A percentile compares a stretch with the other conserved stretches of the same genome.
These are phyloP conservation scores for Pseudogymnoascus sp. DNA, from an alignment of 2,329 filamentous ascomycete species.

Conservation along the genomic window DNA sequence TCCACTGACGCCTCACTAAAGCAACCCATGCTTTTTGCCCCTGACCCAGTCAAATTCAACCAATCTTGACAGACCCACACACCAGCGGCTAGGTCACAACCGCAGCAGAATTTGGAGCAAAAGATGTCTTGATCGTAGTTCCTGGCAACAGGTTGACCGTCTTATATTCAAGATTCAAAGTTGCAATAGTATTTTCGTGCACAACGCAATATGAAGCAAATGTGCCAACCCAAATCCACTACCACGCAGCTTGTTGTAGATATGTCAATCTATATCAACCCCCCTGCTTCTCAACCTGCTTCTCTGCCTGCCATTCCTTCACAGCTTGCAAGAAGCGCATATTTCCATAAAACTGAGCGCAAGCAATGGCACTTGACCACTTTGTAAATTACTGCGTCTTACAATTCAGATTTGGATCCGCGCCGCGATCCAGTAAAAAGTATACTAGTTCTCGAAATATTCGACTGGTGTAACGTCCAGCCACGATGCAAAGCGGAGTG, in stretches of 20 bases:
- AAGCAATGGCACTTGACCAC: not conserved
- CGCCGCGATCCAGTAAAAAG: conserved; percentile 10
- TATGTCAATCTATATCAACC: not conserved
- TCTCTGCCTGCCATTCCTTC: not conserved
- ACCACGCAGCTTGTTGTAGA: not conserved
- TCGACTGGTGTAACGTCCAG: not conserved
- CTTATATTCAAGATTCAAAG: not conserved
- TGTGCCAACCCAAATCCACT: not conserved
- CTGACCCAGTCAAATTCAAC: too few species aligned
- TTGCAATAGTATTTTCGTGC: not conserved
- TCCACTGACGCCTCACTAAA: too few species aligned
- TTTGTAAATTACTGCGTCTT: not conserved
- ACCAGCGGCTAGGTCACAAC: too few species aligned
- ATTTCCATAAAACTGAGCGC: not conserved
- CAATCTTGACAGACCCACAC: too few species aligned
- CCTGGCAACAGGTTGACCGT: not conserved
- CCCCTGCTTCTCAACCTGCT: not conserved
- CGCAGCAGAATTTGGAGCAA: not conserved
- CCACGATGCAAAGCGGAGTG: conserved; percentile 9
- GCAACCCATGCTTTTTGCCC: too few species aligned
- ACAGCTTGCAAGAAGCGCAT: not conserved
- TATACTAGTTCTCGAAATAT: not conserved
- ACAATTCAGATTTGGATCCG: conserved; percentile 9
- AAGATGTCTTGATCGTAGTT: not conserved
- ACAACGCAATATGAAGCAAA: not conserved